Evolutionary conservation across 1,284 basidiomycete genomes (phyloP).

Genomic region (Athelia sp.): DNA sequence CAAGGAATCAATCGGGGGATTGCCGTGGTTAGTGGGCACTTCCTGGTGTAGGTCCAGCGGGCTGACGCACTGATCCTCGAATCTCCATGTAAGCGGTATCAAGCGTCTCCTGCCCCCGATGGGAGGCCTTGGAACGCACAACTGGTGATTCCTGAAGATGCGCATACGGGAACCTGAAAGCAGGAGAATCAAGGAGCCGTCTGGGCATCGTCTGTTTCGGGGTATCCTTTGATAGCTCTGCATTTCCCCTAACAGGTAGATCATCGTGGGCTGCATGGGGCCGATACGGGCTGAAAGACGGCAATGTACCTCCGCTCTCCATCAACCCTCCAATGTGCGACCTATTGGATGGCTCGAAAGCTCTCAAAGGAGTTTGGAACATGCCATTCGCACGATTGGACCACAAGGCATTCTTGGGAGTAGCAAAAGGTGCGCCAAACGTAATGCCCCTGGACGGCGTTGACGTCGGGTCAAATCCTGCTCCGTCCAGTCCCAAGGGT

Average conservation of each 20-base stretch:
- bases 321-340: neutral
- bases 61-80: too few relatives aligned
- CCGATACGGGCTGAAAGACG: constrained; percentile 12
- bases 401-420: constrained; percentile 52
- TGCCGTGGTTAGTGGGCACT: too few relatives aligned
- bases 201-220: neutral
- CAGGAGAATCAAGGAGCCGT: constrained; percentile 3
- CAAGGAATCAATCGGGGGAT: too few relatives aligned
- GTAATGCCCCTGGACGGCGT: constrained; percentile 68
- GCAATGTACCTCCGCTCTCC: constrained; percentile 4
- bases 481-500: constrained; percentile 35
- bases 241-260: constrained; percentile 24
- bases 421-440: constrained; percentile 49
- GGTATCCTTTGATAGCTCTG: constrained; percentile 5
- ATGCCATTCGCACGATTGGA: constrained; percentile 30
- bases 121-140: neutral
- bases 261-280: constrained; percentile 23
- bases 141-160: neutral
- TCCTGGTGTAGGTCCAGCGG: too few relatives aligned
- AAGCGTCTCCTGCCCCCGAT: too few relatives aligned
- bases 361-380: constrained; percentile 44
- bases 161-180: constrained; percentile 2
- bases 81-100: too few relatives aligned
- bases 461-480: constrained; percentile 66
- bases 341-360: neutral